Percentiles rank a stretch among this genome's conserved stretches.
Conservation (phyloP, 2,329 filamentous ascomycete species). For the Ophiosphaerella herpotricha region DNA sequence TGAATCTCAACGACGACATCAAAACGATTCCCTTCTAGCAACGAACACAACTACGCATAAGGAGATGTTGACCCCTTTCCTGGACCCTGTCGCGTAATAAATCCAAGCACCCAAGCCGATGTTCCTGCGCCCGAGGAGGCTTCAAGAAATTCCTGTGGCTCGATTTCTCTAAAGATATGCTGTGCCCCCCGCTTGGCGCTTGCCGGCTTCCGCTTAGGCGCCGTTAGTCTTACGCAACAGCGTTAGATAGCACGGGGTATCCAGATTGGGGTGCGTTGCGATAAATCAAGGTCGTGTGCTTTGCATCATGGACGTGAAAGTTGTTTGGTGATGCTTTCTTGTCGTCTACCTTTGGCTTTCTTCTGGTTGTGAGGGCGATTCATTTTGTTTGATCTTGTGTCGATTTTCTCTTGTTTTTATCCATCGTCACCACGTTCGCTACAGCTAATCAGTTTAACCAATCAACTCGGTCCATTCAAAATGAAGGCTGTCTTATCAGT, state of each 20-base stretch:
- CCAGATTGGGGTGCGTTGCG: slow-evolving; percentile 1
- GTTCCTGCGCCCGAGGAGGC: slow-evolving; percentile 11
- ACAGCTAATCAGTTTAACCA: not conserved
- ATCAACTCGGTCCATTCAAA: not conserved
- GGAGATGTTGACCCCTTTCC: not conserved
- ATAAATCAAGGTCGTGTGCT: slow-evolving; percentile 16
- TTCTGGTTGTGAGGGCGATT: not conserved
- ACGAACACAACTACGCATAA: not conserved
- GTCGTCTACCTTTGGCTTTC: slow-evolving; percentile 2
- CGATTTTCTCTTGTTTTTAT: slow-evolving; percentile 2
- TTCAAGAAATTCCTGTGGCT: slow-evolving; percentile 13
- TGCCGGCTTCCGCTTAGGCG: slow-evolving; percentile 21
- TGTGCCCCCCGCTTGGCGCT: slow-evolving; percentile 11
- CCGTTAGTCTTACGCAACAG: slow-evolving; percentile 1
- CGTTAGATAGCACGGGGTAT: slow-evolving; percentile 6
- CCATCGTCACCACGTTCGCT: not conserved
- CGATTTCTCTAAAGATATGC: slow-evolving; percentile 1
- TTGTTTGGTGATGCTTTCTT: slow-evolving; percentile 1
- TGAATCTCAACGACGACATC: too few species aligned
- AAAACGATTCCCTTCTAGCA: not conserved
- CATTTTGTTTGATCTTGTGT: not conserved
- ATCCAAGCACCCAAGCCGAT: slow-evolving; percentile 5
- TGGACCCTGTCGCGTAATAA: slow-evolving; percentile 1
- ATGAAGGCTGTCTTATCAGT: slow-evolving; percentile 18
- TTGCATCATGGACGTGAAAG: slow-evolving; percentile 8